Evolutionary conservation across 805 yeast genomes (phyloP).

Genomic region (Saturnispora hagleri): DNA sequence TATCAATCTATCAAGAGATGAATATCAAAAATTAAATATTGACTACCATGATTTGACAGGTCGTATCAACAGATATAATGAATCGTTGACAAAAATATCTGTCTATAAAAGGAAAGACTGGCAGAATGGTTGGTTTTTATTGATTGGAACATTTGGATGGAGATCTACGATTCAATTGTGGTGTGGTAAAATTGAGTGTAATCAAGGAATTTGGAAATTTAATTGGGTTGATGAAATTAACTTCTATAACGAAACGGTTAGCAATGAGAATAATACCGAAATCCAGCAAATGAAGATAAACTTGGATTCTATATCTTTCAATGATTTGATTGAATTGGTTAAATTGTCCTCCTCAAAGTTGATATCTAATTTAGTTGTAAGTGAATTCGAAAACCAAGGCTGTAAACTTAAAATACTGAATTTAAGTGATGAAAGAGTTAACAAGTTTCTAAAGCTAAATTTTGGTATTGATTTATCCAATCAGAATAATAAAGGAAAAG

Average conservation of each 20-base stretch:
- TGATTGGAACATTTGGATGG: slow-evolving; percentile 30
- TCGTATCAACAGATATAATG: slow-evolving; percentile 11
- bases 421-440: slow-evolving; percentile 14
- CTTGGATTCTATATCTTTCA: slow-evolving; percentile 15
- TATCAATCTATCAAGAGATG: slow-evolving; percentile 41
- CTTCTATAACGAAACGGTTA: slow-evolving; percentile 5
- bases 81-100: slow-evolving; percentile 19
- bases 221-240: slow-evolving; percentile 36
- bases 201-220: slow-evolving; percentile 47
- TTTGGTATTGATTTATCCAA: slow-evolving; percentile 17
- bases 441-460: slow-evolving; percentile 19
- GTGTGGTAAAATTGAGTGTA: slow-evolving; percentile 42
- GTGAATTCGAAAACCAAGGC: slow-evolving; percentile 35
- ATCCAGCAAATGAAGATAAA: slow-evolving; percentile 1
- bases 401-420: slow-evolving; percentile 30
- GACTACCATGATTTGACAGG: slow-evolving; percentile 23
- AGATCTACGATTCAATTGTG: slow-evolving; percentile 38
- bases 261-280: background rate
- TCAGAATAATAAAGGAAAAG: background rate
- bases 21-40: slow-evolving; percentile 33
- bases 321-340: slow-evolving; percentile 32
- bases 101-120: slow-evolving; percentile 43
- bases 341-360: slow-evolving; percentile 38
- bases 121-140: slow-evolving; percentile 50
- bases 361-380: slow-evolving; percentile 43